These are phyloP conservation scores for Elaeis oleifera DNA, from an alignment of 202 grass and related monocot genomes.

Conservation along the genomic window DNA sequence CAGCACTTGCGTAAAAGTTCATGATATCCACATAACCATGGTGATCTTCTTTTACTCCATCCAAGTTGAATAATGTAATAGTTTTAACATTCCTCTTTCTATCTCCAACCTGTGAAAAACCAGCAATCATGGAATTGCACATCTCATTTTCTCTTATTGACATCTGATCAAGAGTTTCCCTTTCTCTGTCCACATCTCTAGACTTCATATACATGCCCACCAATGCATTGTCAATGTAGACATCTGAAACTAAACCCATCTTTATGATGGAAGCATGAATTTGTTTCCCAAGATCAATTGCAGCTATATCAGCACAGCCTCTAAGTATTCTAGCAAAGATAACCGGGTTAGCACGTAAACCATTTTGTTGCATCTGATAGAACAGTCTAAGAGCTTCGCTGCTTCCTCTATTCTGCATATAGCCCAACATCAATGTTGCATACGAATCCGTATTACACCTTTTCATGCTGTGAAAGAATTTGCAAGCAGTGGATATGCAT, in stretches of 20 bases:
- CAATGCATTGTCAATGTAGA: slow-evolving; percentile 69
- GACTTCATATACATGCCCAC: slow-evolving; percentile 74
- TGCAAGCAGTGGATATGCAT: slow-evolving; percentile 58
- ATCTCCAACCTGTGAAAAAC: slow-evolving; percentile 32
- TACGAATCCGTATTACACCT: slow-evolving; percentile 70
- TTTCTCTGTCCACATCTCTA: slow-evolving; percentile 18
- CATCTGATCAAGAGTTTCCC: slow-evolving; percentile 22
- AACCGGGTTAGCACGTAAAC: slow-evolving; percentile 54
- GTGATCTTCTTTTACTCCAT: slow-evolving; percentile 36
- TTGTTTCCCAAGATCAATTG: slow-evolving; percentile 78
- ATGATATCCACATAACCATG: slow-evolving; percentile 8
- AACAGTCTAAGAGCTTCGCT: slow-evolving; percentile 62
- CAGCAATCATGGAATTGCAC: slow-evolving; percentile 10
- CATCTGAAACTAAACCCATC: slow-evolving; percentile 85
- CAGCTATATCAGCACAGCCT: slow-evolving; percentile 58
- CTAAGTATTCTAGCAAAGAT: slow-evolving; percentile 66
- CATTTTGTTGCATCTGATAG: slow-evolving; percentile 75
- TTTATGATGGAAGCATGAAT: slow-evolving; percentile 88
- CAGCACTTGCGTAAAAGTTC: slow-evolving; percentile 29
- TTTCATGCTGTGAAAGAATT: slow-evolving; percentile 76
- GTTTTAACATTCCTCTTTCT: slow-evolving; percentile 39
- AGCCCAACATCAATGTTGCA: slow-evolving; percentile 64
- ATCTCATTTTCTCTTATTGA: slow-evolving; percentile 15
- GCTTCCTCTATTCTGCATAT: slow-evolving; percentile 67
- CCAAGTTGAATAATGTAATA: slow-evolving; percentile 58